Percentiles rank a stretch among this genome's conserved stretches.
Conservation (phyloP, 345 rosid species). For the Bruguiera gymnorhiza region DNA sequence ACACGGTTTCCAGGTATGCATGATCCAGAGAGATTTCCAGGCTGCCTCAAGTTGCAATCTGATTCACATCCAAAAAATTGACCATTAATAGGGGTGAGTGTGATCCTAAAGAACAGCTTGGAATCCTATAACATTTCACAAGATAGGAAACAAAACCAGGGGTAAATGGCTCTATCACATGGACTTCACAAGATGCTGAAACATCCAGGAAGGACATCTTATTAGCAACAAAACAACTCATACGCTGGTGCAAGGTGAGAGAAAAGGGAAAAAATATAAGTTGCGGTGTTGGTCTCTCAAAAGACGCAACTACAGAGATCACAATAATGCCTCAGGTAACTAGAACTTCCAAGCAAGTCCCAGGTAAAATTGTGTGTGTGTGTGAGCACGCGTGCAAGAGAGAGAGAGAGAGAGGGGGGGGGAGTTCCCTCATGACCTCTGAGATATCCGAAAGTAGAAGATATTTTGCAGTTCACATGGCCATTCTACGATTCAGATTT, state of each 20-base stretch:
- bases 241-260: no score
- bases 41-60: conserved; percentile 49
- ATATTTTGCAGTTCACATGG: conserved; percentile 1
- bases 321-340: no score
- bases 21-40: conserved; percentile 40
- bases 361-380: no score
- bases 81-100: background rate
- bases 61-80: conserved; percentile 19
- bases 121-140: background rate
- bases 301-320: background rate
- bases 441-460: no score
- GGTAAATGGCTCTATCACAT: background rate
- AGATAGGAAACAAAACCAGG: background rate
- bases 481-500: conserved; percentile 1
- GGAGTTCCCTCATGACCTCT: background rate
- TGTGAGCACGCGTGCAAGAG: background rate
- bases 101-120: background rate
- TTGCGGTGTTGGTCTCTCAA: background rate
- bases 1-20: conserved; percentile 34
- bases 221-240: background rate
- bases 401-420: background rate
- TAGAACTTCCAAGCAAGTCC: no score
- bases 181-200: background rate
- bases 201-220: no score
- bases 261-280: no score